A percentile compares a stretch with the other conserved stretches of the same genome.
Conservation (phyloP, 2,329 filamentous ascomycete species). For the Fusarium penzigii region DNA sequence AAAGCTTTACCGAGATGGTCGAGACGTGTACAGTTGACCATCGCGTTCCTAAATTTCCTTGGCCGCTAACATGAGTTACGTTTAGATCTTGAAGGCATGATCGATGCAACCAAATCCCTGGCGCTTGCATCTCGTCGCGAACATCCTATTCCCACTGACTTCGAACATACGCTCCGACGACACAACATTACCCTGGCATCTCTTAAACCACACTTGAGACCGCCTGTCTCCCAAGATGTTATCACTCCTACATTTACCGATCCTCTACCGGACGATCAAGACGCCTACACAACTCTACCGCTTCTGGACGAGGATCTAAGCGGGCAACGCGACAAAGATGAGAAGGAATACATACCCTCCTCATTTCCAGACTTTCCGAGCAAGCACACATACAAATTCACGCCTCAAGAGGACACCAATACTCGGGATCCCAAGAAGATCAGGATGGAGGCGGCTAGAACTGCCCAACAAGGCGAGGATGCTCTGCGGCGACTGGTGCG, state of each 20-base stretch:
- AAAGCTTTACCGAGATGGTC: conserved; percentile 56
- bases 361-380: conserved; percentile 64
- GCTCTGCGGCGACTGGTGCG: conserved; percentile 60
- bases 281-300: conserved; percentile 44
- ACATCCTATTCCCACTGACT: conserved; percentile 57
- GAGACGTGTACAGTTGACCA: conserved; percentile 54
- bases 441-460: conserved; percentile 58
- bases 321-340: conserved; percentile 57
- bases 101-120: conserved; percentile 48
- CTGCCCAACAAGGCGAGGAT: conserved; percentile 63
- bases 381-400: conserved; percentile 64
- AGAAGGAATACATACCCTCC: conserved; percentile 57
- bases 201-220: conserved; percentile 57
- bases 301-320: conserved; percentile 57
- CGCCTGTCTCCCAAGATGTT: conserved; percentile 46
- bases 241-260: conserved; percentile 42
- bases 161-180: conserved; percentile 51
- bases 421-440: conserved; percentile 57
- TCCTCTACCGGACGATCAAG: conserved; percentile 39
- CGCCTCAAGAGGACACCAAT: conserved; percentile 50
- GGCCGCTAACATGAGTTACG: conserved; percentile 8
- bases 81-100: conserved; percentile 51
- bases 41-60: too few species aligned
- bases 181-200: conserved; percentile 54
- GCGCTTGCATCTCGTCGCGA: conserved; percentile 53